Evolutionary conservation across 768 basidiomycete species (phyloP).

Genomic region (Suillus subluteus): DNA sequence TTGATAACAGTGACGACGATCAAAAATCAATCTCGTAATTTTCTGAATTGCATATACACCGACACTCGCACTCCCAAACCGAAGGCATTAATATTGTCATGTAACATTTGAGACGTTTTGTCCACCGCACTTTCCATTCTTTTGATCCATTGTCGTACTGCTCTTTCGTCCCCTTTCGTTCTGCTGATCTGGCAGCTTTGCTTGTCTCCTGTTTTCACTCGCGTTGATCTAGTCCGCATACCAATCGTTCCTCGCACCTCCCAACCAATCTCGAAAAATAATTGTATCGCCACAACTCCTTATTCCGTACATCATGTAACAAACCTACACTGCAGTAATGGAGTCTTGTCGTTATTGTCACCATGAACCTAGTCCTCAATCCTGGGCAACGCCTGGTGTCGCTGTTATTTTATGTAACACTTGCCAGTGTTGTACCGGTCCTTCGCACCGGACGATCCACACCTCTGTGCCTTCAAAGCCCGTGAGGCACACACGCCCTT

Average conservation of each 20-base stretch:
- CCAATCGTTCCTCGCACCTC: conserved; percentile 8
- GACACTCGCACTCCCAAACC: neutral
- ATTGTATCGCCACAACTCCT: neutral
- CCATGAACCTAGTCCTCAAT: neutral
- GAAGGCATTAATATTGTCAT: neutral
- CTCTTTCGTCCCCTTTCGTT: neutral
- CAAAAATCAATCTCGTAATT: conserved; percentile 14
- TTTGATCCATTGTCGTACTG: conserved; percentile 8
- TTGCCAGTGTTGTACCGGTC: conserved; percentile 61
- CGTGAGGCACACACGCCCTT: conserved; percentile 32
- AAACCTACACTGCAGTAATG: conserved; percentile 1
- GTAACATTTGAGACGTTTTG: conserved; percentile 4
- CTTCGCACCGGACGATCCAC: conserved; percentile 64
- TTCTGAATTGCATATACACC: neutral
- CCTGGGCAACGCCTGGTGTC: neutral
- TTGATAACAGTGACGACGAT: conserved; percentile 11
- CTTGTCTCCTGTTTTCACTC: conserved; percentile 9
- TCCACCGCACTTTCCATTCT: neutral
- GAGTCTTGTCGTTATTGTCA: neutral
- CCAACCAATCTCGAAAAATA: neutral
- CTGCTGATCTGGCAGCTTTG: neutral
- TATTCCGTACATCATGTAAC: conserved; percentile 3
- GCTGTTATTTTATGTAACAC: conserved; percentile 44
- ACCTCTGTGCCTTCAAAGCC: conserved; percentile 53
- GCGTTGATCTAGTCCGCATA: conserved; percentile 20